A percentile compares a stretch with the other conserved stretches of the same genome.
Evolutionary conservation across 1,284 basidiomycete genomes (phyloP).

Genomic region (Trichosporon asahii): DNA sequence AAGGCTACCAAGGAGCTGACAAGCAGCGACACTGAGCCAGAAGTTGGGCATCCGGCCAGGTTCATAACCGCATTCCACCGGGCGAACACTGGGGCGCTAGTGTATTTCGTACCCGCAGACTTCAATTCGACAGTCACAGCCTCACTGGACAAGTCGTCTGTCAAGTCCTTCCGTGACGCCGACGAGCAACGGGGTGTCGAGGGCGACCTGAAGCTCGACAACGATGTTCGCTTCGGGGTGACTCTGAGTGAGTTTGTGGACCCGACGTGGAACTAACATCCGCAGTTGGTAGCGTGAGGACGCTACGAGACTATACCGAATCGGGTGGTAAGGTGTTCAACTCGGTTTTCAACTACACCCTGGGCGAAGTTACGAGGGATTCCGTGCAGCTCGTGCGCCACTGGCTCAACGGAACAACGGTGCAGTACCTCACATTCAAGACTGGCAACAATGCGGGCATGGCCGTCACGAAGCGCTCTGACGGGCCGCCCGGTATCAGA

Average conservation of each 20-base stretch:
- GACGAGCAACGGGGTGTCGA: conserved; percentile 52
- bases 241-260: conserved; percentile 41
- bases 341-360: conserved; percentile 55
- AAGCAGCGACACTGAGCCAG: conserved; percentile 34
- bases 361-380: conserved; percentile 44
- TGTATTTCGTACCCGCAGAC: conserved; percentile 49
- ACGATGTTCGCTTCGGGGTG: conserved; percentile 51
- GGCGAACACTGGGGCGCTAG: conserved; percentile 53
- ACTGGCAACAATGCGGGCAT: conserved; percentile 39
- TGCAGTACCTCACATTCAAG: conserved; percentile 46
- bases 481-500: conserved; percentile 20
- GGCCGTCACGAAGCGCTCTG: background rate
- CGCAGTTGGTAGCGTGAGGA: conserved; percentile 52
- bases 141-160: conserved; percentile 31
- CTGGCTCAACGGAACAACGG: conserved; percentile 53
- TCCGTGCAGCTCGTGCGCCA: conserved; percentile 50
- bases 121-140: conserved; percentile 24
- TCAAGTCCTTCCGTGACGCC: conserved; percentile 19
- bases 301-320: conserved; percentile 53
- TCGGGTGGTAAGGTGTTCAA: conserved; percentile 39
- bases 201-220: conserved; percentile 46
- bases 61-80: conserved; percentile 54
- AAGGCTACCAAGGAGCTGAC: background rate
- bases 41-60: conserved; percentile 40
- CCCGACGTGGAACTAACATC: background rate